A percentile compares a stretch with the other conserved stretches of the same genome.
Conservation (phyloP, 2,329 filamentous ascomycete genomes). For the Fusarium proliferatum region DNA sequence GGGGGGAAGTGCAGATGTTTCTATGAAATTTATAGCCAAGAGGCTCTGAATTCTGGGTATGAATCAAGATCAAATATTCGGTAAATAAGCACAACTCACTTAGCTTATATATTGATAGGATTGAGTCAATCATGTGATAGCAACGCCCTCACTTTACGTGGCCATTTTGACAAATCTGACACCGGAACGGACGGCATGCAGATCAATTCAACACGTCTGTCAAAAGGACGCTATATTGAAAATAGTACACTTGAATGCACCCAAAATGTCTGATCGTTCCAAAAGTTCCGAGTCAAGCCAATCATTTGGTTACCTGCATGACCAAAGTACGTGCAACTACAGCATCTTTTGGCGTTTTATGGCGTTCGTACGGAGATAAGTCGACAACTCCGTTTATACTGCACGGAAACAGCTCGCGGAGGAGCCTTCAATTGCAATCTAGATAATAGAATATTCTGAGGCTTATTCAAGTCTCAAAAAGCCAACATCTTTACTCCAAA, state of each 20-base stretch:
- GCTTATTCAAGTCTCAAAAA: rapidly evolving
- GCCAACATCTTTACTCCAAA: rapidly evolving
- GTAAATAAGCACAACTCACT: too few relatives aligned
- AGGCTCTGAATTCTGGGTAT: too few relatives aligned
- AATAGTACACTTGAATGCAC: background rate
- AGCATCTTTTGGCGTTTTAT: background rate
- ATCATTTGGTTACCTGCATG: too few relatives aligned
- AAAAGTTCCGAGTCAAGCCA: background rate
- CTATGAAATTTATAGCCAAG: background rate
- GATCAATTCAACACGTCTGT: background rate
- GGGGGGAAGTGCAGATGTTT: rapidly evolving
- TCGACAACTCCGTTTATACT: rapidly evolving
- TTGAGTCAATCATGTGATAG: background rate
- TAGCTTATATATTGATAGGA: background rate
- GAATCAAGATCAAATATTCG: background rate
- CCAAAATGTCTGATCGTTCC: background rate
- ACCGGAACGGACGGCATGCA: background rate
- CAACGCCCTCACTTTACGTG: rapidly evolving
- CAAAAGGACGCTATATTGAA: rapidly evolving
- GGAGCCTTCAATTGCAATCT: background rate
- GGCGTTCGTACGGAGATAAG: background rate
- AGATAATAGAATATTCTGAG: background rate
- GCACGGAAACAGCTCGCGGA: rapidly evolving
- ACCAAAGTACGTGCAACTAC: rapidly evolving
- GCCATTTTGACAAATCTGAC: background rate